Evolutionary conservation across 495 filamentous ascomycete species (phyloP).

Genomic region (Daldinia caldariorum): DNA sequence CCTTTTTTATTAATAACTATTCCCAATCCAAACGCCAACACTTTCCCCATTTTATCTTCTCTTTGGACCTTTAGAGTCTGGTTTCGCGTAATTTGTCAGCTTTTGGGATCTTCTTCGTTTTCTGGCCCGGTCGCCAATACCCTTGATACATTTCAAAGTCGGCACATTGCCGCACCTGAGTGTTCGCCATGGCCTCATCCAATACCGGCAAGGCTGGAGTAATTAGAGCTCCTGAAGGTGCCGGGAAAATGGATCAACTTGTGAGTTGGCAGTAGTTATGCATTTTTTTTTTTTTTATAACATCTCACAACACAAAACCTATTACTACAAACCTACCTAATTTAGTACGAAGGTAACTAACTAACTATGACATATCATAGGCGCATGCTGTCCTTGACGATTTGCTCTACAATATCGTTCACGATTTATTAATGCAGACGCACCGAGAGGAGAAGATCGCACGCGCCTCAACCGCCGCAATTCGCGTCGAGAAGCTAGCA

Average conservation of each 20-base stretch:
- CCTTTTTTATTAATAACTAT: constrained; percentile 13
- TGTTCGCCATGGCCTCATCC: constrained; percentile 51
- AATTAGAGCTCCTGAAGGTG: constrained; percentile 57
- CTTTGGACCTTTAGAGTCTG: constrained; percentile 4
- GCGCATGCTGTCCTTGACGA: constrained; percentile 69
- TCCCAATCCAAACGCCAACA: constrained; percentile 26
- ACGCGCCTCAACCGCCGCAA: constrained; percentile 76
- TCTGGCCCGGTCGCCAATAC: constrained; percentile 1
- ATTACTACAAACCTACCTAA: constrained; percentile 9
- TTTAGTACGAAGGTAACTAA: constrained; percentile 9
- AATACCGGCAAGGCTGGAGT: constrained; percentile 61
- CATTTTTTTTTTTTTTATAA: constrained; percentile 20
- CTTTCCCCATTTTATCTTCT: constrained; percentile 13
- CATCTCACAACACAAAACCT: constrained; percentile 12
- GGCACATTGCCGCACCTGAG: constrained; percentile 9
- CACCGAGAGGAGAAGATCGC: constrained; percentile 79
- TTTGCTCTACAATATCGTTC: constrained; percentile 75
- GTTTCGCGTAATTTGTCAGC: constrained; percentile 26
- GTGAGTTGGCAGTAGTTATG: constrained; percentile 49
- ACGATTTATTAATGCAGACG: constrained; percentile 73
- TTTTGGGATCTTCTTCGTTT: constrained; percentile 1
- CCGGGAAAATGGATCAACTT: constrained; percentile 54
- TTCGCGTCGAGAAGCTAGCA: constrained; percentile 73
- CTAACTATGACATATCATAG: constrained; percentile 48
- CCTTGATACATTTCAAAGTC: constrained; percentile 13